Percentiles rank a stretch among this genome's conserved stretches.
Conservation (phyloP, 202 grass and related monocot genomes). For the Alloteropsis angusta region DNA sequence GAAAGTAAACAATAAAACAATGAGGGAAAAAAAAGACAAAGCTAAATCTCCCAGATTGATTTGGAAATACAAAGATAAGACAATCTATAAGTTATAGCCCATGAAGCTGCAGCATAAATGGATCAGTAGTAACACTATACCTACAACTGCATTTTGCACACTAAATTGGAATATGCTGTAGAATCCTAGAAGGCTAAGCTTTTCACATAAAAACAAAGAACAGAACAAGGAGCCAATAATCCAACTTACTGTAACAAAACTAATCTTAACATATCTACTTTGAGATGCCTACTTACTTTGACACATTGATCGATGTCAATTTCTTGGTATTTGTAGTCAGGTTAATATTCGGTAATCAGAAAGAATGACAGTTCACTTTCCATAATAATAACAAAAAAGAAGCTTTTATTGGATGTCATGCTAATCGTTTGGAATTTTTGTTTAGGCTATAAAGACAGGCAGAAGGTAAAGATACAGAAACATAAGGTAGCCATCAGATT, state of each 20-base stretch:
- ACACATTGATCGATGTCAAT: conserved; percentile 2
- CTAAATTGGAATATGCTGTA: not conserved
- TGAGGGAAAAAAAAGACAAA: not conserved
- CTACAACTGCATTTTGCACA: not conserved
- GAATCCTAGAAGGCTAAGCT: not conserved
- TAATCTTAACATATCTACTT: conserved; percentile 6
- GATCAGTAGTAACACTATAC: not conserved
- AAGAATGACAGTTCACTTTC: not conserved
- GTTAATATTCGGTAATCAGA: not conserved
- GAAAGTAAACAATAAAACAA: not conserved
- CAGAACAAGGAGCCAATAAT: not conserved
- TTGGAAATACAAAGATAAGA: conserved; percentile 1
- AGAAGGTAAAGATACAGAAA: not conserved
- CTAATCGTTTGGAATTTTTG: conserved; percentile 5
- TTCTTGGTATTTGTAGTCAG: not conserved
- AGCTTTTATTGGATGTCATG: not conserved
- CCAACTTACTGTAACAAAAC: not conserved
- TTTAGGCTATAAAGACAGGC: not conserved
- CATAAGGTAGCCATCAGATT: not conserved
- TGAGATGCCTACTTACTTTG: not conserved
- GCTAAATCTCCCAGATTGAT: not conserved
- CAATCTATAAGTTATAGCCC: not conserved
- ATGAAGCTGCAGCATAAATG: not conserved
- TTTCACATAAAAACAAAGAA: not conserved
- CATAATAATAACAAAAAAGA: not conserved